Conservation (phyloP, 805 yeast genomes). For the Priceomyces carsonii region DNA sequence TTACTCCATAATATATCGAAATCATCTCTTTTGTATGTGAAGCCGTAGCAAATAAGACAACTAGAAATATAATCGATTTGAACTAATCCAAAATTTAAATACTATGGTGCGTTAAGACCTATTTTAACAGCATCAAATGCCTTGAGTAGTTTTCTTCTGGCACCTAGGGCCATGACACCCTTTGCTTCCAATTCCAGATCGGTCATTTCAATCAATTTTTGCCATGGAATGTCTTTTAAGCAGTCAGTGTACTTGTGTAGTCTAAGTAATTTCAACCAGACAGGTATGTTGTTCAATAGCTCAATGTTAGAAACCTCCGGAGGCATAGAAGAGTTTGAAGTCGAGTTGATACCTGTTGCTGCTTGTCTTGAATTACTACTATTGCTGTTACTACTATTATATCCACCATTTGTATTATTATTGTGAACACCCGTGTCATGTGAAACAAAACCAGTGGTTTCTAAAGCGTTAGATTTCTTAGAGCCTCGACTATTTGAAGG, state of each 20-base stretch:
- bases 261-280: slow-evolving; percentile 87
- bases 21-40: no score
- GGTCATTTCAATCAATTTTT: slow-evolving; percentile 66
- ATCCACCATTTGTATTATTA: slow-evolving; percentile 10
- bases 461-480: slow-evolving; percentile 4
- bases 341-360: slow-evolving; percentile 9
- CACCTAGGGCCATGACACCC: slow-evolving; percentile 95
- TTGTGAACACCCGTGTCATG: slow-evolving; percentile 9
- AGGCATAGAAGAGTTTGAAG: slow-evolving; percentile 38
- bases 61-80: no score
- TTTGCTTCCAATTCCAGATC: slow-evolving; percentile 69
- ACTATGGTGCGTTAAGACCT: slow-evolving; percentile 5
- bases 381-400: slow-evolving; percentile 2
- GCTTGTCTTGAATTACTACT: slow-evolving; percentile 1
- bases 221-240: slow-evolving; percentile 75
- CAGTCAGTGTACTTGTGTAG: slow-evolving; percentile 93
- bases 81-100: not conserved
- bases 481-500: slow-evolving; percentile 9
- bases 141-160: slow-evolving; percentile 88
- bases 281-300: slow-evolving; percentile 75
- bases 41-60: no score
- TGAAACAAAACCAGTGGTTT: not conserved
- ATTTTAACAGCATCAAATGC: slow-evolving; percentile 79
- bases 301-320: slow-evolving; percentile 42
- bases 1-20: no score